Conservation (phyloP, 2,329 filamentous ascomycete species). For the Cytospora piceicola region DNA sequence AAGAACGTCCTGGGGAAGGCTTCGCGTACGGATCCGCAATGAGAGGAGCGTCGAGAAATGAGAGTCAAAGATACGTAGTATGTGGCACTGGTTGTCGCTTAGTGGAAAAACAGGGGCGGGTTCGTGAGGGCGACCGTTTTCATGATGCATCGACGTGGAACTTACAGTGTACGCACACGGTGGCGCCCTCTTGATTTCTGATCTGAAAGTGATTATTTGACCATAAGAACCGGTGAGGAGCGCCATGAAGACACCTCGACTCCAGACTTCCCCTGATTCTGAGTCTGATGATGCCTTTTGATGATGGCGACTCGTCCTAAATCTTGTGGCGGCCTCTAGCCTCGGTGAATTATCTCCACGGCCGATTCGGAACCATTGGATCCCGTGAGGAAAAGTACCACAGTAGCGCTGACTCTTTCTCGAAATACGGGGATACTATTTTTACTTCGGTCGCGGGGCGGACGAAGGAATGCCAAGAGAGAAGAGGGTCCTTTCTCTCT, state of each 20-base stretch:
- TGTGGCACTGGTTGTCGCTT: not conserved
- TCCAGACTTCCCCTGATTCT: not conserved
- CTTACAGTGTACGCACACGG: not conserved
- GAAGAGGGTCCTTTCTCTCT: too few species aligned
- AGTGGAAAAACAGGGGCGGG: not conserved
- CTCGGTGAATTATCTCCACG: not conserved
- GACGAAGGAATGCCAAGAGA: too few species aligned
- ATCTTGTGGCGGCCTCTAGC: not conserved
- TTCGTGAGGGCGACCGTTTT: not conserved
- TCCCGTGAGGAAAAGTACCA: not conserved
- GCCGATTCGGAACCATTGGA: not conserved
- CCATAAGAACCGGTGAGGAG: too few species aligned
- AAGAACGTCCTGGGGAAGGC: not conserved
- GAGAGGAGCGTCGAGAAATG: not conserved
- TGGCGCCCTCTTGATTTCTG: not conserved
- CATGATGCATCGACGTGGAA: not conserved
- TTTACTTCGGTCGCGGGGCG: not conserved
- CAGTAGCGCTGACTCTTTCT: not conserved
- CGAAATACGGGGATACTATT: not conserved
- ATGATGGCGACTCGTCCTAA: not conserved
- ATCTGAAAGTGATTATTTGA: too few species aligned
- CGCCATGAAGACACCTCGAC: not conserved
- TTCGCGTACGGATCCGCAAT: not conserved
- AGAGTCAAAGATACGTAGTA: not conserved
- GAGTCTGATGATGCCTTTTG: too few species aligned